Evolutionary conservation across 768 basidiomycete species (phyloP).

Genomic region (Leccinum arenicola): DNA sequence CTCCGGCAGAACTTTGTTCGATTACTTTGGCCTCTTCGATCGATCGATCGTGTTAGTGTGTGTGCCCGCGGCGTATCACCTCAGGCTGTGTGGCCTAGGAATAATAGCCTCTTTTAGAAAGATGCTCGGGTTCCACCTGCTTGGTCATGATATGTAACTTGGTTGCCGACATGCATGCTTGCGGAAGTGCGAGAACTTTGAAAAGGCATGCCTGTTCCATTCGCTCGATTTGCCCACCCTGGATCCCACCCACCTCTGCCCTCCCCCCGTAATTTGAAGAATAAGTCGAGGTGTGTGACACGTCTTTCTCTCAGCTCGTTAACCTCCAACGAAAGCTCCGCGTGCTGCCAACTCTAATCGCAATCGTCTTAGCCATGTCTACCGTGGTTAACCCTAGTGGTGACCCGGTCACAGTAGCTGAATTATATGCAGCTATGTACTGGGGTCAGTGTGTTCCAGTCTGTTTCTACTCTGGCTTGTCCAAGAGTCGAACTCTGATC

Average conservation of each 20-base stretch:
- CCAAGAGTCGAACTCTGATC: background rate
- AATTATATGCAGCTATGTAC: slow-evolving; percentile 17
- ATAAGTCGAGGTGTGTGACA: background rate
- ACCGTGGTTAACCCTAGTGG: slow-evolving; percentile 5
- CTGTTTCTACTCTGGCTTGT: background rate
- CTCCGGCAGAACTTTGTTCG: background rate
- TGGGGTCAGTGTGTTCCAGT: slow-evolving; percentile 11
- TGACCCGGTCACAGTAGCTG: background rate
- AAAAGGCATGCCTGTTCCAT: background rate
- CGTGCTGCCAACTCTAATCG: background rate
- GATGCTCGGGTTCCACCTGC: background rate
- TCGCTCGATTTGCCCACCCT: background rate
- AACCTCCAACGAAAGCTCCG: background rate
- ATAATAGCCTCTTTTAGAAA: background rate
- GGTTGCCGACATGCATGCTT: background rate
- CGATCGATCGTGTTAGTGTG: background rate
- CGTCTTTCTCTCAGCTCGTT: background rate
- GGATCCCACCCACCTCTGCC: background rate
- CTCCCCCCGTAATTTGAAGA: background rate
- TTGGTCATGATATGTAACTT: background rate
- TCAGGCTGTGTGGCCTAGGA: background rate
- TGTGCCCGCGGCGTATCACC: background rate
- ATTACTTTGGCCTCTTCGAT: background rate
- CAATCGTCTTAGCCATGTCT: slow-evolving; percentile 2
- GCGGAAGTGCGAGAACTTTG: background rate